These are phyloP conservation scores for Suillus cothurnatus DNA, from an alignment of 768 basidiomycete genomes.

Conservation along the genomic window DNA sequence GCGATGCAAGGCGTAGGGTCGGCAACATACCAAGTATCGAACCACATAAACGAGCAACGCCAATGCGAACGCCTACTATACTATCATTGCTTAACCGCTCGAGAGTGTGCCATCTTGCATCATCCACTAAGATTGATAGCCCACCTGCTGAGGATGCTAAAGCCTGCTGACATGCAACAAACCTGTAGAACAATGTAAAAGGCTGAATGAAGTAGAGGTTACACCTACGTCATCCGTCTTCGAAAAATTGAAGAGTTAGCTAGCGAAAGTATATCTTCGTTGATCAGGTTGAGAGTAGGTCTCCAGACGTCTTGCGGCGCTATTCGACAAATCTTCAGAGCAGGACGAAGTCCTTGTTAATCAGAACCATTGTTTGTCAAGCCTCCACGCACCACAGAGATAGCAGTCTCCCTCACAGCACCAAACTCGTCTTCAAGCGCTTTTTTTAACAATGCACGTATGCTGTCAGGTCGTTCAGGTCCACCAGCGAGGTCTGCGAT, in stretches of 20 bases:
- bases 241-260: constrained; percentile 53
- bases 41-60: constrained; percentile 74
- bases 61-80: constrained; percentile 85
- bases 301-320: constrained; percentile 26
- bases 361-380: constrained; percentile 14
- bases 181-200: constrained; percentile 47
- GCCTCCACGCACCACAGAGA: constrained; percentile 55
- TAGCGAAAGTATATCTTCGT: constrained; percentile 43
- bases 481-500: constrained; percentile 54
- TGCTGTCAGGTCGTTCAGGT: constrained; percentile 42
- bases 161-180: constrained; percentile 71
- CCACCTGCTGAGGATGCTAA: constrained; percentile 43
- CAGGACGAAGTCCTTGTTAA: not conserved
- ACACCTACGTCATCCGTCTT: constrained; percentile 71
- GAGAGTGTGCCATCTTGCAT: constrained; percentile 52
- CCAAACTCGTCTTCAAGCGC: constrained; percentile 80
- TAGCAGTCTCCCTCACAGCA: constrained; percentile 81
- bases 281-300: constrained; percentile 39
- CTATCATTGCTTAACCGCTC: constrained; percentile 59
- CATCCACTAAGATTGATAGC: constrained; percentile 42
- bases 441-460: constrained; percentile 56
- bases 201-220: constrained; percentile 15
- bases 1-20: constrained; percentile 5
- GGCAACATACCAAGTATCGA: constrained; percentile 52
- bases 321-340: constrained; percentile 8